Percentiles rank a stretch among this genome's conserved stretches.
phyloP scores from a whole-genome alignment of 75 land plant genomes.

The Sequoia sempervirens region DNA sequence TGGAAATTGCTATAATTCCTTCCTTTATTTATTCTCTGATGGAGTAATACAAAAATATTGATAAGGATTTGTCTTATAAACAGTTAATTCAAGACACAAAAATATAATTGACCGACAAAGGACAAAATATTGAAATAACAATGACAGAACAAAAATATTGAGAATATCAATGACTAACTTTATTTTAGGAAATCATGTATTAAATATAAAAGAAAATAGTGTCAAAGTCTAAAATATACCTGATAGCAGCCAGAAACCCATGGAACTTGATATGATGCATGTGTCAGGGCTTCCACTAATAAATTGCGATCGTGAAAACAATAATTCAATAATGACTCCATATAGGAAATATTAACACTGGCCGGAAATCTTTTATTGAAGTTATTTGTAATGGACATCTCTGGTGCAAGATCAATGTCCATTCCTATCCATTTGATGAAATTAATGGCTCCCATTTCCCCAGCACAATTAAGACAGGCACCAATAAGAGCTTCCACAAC shows the following conservation, averaged over 20 bases:
- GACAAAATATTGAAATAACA: too few relatives aligned
- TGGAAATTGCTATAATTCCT: neutral
- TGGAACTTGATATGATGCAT: constrained; percentile 61
- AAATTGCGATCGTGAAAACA: constrained; percentile 46
- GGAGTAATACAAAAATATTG: neutral
- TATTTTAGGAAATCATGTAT: neutral
- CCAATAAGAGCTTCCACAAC: constrained; percentile 86
- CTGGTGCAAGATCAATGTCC: constrained; percentile 27
- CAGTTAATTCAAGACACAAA: neutral
- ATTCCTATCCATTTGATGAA: constrained; percentile 82
- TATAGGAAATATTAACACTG: constrained; percentile 23
- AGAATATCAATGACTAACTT: neutral
- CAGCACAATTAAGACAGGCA: constrained; percentile 59
- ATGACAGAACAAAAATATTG: too few relatives aligned
- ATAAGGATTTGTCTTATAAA: neutral
- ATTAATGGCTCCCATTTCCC: constrained; percentile 42
- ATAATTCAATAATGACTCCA: constrained; percentile 53
- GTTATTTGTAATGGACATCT: constrained; percentile 8
- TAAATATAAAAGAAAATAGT: neutral
- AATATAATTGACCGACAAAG: too few relatives aligned
- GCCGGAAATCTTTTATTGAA: constrained; percentile 20
- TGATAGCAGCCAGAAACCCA: constrained; percentile 70
- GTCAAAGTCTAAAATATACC: constrained; percentile 24
- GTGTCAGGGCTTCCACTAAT: constrained; percentile 76
- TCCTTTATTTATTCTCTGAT: neutral